Conservation (phyloP, 805 yeast genomes). For the Tetrapisispora taiwanensis region DNA sequence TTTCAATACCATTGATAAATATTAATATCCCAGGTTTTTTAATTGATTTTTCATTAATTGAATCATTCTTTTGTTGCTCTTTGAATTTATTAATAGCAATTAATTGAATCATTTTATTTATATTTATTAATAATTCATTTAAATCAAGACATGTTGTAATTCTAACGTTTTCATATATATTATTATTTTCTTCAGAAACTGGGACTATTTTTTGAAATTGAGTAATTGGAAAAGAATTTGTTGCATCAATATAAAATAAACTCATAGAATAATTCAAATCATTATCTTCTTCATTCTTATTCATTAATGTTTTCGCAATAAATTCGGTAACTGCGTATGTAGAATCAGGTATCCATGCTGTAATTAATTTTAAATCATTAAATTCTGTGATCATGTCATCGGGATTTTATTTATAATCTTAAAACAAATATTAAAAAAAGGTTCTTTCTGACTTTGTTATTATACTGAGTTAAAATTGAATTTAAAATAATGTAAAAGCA, state of each 20-base stretch:
- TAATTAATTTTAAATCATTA: slow-evolving; percentile 6
- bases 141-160: slow-evolving; percentile 22
- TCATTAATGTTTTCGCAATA: slow-evolving; percentile 4
- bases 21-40: background rate
- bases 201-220: slow-evolving; percentile 18
- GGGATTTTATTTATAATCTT: too few relatives aligned
- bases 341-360: slow-evolving; percentile 12
- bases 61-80: background rate
- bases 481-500: too few relatives aligned
- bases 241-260: slow-evolving; percentile 25
- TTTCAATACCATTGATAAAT: slow-evolving; percentile 20
- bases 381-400: background rate
- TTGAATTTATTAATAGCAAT: slow-evolving; percentile 1
- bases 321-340: slow-evolving; percentile 5
- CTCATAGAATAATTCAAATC: slow-evolving; percentile 1
- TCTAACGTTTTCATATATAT: slow-evolving; percentile 21
- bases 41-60: background rate
- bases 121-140: slow-evolving; percentile 12
- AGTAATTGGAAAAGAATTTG: slow-evolving; percentile 23
- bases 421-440: too few relatives aligned
- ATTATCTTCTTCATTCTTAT: background rate
- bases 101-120: slow-evolving; percentile 9
- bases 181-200: slow-evolving; percentile 5
- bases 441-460: too few relatives aligned
- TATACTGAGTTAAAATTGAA: too few relatives aligned